Evolutionary conservation across 345 rosid species (phyloP).

Genomic region (Arabidopsis arenosa): DNA sequence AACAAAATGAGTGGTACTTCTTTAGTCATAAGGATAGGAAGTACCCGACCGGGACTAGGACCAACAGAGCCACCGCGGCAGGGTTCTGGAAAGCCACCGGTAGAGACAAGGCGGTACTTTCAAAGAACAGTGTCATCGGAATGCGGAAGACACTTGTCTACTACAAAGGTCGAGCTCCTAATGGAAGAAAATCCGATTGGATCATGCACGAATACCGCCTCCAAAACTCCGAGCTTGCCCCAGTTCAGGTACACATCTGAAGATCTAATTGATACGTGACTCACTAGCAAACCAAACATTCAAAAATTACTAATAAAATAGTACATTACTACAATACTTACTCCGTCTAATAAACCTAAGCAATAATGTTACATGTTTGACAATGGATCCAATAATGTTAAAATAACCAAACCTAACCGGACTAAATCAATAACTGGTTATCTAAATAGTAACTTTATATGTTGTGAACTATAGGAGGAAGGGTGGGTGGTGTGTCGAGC

Average conservation of each 20-base stretch:
- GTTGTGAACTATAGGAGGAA: constrained; percentile 65
- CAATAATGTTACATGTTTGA: background rate
- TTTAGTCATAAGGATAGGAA: constrained; percentile 98
- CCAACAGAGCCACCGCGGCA: constrained; percentile 86
- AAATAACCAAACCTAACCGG: background rate
- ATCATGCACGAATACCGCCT: constrained; percentile 96
- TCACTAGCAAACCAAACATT: background rate
- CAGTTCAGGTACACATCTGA: constrained; percentile 62
- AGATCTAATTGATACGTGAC: background rate
- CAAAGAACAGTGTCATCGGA: constrained; percentile 77
- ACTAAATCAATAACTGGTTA: background rate
- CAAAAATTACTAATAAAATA: background rate
- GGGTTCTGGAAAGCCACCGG: constrained; percentile 99
- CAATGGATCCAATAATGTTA: background rate
- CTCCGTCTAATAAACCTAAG: too few species aligned
- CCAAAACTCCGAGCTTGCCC: constrained; percentile 71
- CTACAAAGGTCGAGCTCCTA: constrained; percentile 93
- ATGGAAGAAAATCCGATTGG: constrained; percentile 91
- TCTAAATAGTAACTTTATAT: constrained; percentile 15
- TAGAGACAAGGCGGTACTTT: constrained; percentile 86
- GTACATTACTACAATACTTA: background rate
- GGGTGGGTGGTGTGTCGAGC: constrained; percentile 99
- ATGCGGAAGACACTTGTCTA: constrained; percentile 96
- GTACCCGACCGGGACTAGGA: constrained; percentile 92
- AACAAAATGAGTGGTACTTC: constrained; percentile 94